A percentile compares a stretch with the other conserved stretches of the same genome.
These are phyloP conservation scores for Glebionis coronaria DNA, from an alignment of 129 eudicot species.

Conservation along the genomic window DNA sequence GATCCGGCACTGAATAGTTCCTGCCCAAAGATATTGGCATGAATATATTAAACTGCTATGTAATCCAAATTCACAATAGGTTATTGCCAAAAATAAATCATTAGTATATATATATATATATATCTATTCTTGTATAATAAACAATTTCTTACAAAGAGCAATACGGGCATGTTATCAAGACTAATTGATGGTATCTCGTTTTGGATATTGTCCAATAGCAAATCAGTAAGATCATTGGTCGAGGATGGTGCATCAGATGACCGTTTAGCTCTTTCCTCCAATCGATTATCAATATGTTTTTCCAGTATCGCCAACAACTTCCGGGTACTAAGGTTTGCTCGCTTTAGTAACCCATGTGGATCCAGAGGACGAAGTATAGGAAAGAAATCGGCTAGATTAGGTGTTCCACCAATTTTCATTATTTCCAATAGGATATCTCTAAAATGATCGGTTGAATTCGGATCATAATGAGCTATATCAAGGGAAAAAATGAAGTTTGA, in stretches of 20 bases:
- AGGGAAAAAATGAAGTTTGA: constrained; percentile 34
- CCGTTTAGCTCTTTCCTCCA: constrained; percentile 8
- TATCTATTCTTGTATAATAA: neutral
- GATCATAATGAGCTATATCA: too few relatives aligned
- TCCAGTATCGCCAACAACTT: constrained; percentile 28
- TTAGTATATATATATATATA: too few relatives aligned
- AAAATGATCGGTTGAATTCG: neutral
- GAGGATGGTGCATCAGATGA: neutral
- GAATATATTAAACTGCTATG: too few relatives aligned
- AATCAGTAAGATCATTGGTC: constrained; percentile 29
- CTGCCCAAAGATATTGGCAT: too few relatives aligned
- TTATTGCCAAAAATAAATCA: too few relatives aligned
- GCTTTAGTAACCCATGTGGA: constrained; percentile 17
- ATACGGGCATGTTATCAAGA: constrained; percentile 14
- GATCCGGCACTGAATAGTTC: too few relatives aligned
- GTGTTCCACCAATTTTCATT: constrained; percentile 31
- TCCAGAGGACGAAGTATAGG: constrained; percentile 25
- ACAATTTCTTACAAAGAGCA: constrained; percentile 24
- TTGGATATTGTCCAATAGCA: constrained; percentile 19
- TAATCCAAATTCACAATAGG: too few relatives aligned
- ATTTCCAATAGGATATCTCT: constrained; percentile 17
- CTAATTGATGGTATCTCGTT: constrained; percentile 7
- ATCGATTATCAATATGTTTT: constrained; percentile 7
- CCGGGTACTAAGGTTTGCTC: neutral
- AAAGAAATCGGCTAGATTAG: constrained; percentile 29